A percentile compares a stretch with the other conserved stretches of the same genome.
phyloP scores from a whole-genome alignment of 352 stramenopile species.

The Albugo candida region DNA sequence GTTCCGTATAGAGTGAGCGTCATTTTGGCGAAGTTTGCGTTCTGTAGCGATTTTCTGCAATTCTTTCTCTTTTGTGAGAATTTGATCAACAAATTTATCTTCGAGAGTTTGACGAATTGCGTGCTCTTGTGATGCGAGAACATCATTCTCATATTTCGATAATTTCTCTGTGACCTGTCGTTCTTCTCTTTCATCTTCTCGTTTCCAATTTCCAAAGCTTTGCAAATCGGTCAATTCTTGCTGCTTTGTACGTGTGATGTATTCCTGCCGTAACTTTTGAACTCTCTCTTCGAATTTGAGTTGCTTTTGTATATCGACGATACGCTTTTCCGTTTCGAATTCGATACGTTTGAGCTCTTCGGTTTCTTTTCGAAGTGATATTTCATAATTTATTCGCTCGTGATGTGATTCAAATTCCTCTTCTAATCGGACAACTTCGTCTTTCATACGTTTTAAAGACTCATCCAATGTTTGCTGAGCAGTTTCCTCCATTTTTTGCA shows the following conservation, averaged over 20 bases:
- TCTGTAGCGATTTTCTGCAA: conserved; percentile 20
- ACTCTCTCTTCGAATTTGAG: conserved; percentile 43
- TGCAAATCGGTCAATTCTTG: conserved; percentile 49
- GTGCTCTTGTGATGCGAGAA: conserved; percentile 26
- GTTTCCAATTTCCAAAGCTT: conserved; percentile 53
- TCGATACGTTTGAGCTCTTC: conserved; percentile 59
- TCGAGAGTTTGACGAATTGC: conserved; percentile 33
- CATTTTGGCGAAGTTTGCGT: conserved; percentile 11
- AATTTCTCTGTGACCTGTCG: conserved; percentile 14
- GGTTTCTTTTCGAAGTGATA: conserved; percentile 46
- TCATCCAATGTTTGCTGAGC: conserved; percentile 44
- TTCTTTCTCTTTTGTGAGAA: conserved; percentile 24
- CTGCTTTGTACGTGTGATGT: conserved; percentile 44
- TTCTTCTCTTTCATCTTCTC: conserved; percentile 29
- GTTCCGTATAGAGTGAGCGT: conserved; percentile 12
- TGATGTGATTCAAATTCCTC: conserved; percentile 28
- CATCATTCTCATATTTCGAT: conserved; percentile 20
- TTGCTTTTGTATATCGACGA: conserved; percentile 36
- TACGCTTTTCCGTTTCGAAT: conserved; percentile 40
- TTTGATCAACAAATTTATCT: conserved; percentile 19
- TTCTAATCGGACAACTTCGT: conserved; percentile 35
- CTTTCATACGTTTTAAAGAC: conserved; percentile 33
- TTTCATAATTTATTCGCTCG: conserved; percentile 45
- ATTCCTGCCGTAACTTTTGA: conserved; percentile 40
- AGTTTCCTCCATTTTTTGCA: conserved; percentile 33